Evolutionary conservation across 2,329 filamentous ascomycete species (phyloP), one percentile per base, ranked within the genome.

Genomic region (Aspergillus carbonarius): DNA sequence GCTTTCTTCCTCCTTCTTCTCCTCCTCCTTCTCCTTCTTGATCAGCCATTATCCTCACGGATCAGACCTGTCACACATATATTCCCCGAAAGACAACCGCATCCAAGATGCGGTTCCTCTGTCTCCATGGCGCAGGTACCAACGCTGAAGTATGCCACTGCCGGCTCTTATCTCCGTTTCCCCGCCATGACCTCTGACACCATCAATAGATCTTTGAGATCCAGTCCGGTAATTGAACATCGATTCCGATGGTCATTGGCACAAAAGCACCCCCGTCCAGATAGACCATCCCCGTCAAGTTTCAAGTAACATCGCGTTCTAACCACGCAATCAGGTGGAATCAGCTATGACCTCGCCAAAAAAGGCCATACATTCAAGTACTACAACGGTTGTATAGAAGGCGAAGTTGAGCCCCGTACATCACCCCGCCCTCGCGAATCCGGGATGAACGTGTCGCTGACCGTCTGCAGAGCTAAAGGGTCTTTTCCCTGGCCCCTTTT

Each of bases 131-230:
- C 40, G 66, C 65, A 3, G 66, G 69, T 48, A 73, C 71, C 52
- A 72, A 69, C 57, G 61, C 60, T 39, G 70, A 73, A 60, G 71
- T 72, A 69, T 37, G 61, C 55, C 25, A 25, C 15, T n/a, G 32
- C 20, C 23, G 10, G 17, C 20, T 18, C 15, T 44, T 25, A 18
- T 44, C 37, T 42, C 17, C 20, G 17, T 30, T 42, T 42, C 37
- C 50, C 35, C 37, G 23, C 23, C 40, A 35, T 42, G 18, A 44
- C 10, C 30, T 32, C 30, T 48, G 30, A 55, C 34, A 17, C 13
- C 25, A 20, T 18, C 10, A n/a, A 25, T 55, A 73, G 71, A 73
- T 73, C 49, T 72, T 73, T 57, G 68, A 71, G 56, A 70, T 73
- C 58, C 71, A 73, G 66, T 68, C 66, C 17, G 71, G 65, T 67